Evolutionary conservation across 2,329 filamentous ascomycete species (phyloP).

Genomic region (Xylariales sp.): DNA sequence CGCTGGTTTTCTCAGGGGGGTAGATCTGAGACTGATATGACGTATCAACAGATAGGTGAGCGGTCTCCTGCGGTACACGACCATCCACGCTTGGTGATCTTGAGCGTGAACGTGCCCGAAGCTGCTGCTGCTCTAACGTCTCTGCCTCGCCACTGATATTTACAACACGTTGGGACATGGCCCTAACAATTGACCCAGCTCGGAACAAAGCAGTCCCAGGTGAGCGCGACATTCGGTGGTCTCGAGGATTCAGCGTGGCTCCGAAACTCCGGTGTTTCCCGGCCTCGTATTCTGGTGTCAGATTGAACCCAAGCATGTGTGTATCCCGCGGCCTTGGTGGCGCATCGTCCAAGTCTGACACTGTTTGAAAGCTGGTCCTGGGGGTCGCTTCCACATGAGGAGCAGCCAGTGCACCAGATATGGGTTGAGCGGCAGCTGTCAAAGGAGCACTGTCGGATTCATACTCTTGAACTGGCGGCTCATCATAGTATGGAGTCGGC

Average conservation of each 20-base stretch:
- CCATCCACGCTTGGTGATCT: constrained; percentile 49
- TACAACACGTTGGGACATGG: constrained; percentile 95
- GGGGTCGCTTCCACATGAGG: constrained; percentile 34
- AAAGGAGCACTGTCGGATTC: constrained; percentile 58
- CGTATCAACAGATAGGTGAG: constrained; percentile 41
- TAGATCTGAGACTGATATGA: constrained; percentile 48
- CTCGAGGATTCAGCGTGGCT: constrained; percentile 47
- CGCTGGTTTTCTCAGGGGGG: constrained; percentile 40
- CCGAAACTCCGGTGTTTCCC: constrained; percentile 54
- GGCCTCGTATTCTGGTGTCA: constrained; percentile 54
- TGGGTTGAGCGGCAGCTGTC: constrained; percentile 51
- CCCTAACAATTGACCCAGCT: constrained; percentile 72
- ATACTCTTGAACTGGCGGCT: constrained; percentile 32
- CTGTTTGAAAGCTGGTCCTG: constrained; percentile 54
- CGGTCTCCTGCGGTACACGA: constrained; percentile 42
- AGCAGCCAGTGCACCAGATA: constrained; percentile 43
- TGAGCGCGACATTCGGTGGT: constrained; percentile 54
- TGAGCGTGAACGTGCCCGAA: constrained; percentile 57
- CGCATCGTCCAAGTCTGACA: constrained; percentile 47
- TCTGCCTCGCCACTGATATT: constrained; percentile 94
- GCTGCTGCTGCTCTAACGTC: constrained; percentile 68
- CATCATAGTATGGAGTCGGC: constrained; percentile 37
- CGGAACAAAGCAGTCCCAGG: constrained; percentile 59
- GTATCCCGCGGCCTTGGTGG: constrained; percentile 42
- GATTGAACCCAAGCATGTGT: constrained; percentile 49